Evolutionary conservation across 345 rosid genomes (phyloP), one percentile per base, ranked within the genome.

Genomic region (Eucalyptus coolabah): DNA sequence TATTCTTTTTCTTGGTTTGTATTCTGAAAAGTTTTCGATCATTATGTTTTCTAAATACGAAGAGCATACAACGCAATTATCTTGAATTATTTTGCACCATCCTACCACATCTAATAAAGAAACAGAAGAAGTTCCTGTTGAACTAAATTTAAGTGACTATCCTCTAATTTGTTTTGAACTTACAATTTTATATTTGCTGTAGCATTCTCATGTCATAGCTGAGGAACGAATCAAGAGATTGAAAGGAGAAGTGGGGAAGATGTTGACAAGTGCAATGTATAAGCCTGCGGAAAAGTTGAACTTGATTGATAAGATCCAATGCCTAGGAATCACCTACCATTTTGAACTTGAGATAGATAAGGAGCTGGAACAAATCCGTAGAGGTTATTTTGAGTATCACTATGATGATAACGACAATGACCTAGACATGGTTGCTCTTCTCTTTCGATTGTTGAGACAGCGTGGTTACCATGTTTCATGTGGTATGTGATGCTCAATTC

Each of bases 231-330:
- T 44, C 47, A 10, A 44, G 47, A 44, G 10, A 44, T 44, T 44
- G 47, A 44, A 8, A 44, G 47, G 47, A 44, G 47, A 44, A 44
- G 47, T 44, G 47, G 2, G 87, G 81, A 89, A 69, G 63, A 90
- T 89, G 92, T 23, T 92, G n/a, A 72, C 45, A 19, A 30, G 30
- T 44, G 45, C 26, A 3, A 3, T 13, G 18, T 16, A 63, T 30
- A 30, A 63, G 72, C 72, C 13, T 67, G 26, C 5, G 40, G 85
- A 77, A 60, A 63, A 88, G 47, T 50, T 93, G 54, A 12, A 50
- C 37, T 87, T 93, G 28, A 92, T 93, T 15, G 93, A 92, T 90
- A 88, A 88, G 16, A 28, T 91, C 19, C 93, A 92, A 88, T 86
- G 89, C 17, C 50, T 91, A 18, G 93, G 94, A 5, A 88, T 90